phyloP scores from a whole-genome alignment of 106 monocot genomes.

The Phalaenopsis aphrodite region DNA sequence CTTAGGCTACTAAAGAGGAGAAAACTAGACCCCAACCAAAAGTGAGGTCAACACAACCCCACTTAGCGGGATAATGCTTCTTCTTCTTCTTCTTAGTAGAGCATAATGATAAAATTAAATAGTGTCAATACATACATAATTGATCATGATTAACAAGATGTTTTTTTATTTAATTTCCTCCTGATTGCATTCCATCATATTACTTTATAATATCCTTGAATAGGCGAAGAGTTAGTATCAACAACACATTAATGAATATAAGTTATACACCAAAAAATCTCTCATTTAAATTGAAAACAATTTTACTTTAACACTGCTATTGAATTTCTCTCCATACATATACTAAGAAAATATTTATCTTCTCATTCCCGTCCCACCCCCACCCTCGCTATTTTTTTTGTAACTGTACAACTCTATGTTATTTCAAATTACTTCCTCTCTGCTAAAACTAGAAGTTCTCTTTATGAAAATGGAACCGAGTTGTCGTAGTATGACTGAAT shows the following conservation, averaged over 20 bases:
- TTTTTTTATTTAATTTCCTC: too few relatives aligned
- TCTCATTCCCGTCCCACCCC: not conserved
- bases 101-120: too few relatives aligned
- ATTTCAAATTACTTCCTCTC: slow-evolving; percentile 1
- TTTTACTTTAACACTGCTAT: not conserved
- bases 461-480: slow-evolving; percentile 94
- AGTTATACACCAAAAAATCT: not conserved
- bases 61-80: too few relatives aligned
- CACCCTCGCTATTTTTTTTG: not conserved
- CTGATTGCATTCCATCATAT: not conserved
- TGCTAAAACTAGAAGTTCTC: slow-evolving; percentile 66
- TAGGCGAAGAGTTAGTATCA: not conserved
- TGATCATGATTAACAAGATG: too few relatives aligned
- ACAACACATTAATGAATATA: not conserved
- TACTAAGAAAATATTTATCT: slow-evolving; percentile 1
- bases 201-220: not conserved
- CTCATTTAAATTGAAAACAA: not conserved
- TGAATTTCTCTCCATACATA: not conserved
- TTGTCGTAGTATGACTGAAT: slow-evolving; percentile 78
- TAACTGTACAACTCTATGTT: slow-evolving; percentile 13
- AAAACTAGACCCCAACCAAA: too few relatives aligned
- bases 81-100: too few relatives aligned
- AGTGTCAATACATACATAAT: too few relatives aligned
- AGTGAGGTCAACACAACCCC: too few relatives aligned
- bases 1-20: too few relatives aligned